Base-by-base conservation (phyloP, 2,329 filamentous ascomycete genomes). In the Exophiala viscosa region DNA sequence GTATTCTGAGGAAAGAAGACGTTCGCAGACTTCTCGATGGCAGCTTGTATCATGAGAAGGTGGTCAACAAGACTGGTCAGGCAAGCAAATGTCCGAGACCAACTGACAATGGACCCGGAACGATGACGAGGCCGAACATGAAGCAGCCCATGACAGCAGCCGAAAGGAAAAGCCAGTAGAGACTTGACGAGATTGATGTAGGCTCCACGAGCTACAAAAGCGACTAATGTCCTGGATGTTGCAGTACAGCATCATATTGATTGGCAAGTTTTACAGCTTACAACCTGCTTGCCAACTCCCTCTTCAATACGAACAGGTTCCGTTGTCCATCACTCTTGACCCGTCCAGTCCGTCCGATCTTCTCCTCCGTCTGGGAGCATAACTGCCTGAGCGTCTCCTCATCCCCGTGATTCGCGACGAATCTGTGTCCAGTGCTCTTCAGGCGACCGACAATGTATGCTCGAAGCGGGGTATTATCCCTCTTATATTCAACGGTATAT, bases 401-500 rank as follows among this genome's bases (percentile, higher is more conserved):
- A 66, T 82, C 76, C 0, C 67, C 78, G 63, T 81, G 73, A 57
- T 84, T 84, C 1, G 81, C 80, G 3, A 84, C 54, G 57, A 84
- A 82, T 0, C 81, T 71, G 48, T 74, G 69, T 1, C 70, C 70
- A 49, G 68, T 75, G 1, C 59, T 62, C 46, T 67, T 73, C 50
- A 85, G 58, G 31, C 78, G 69, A 0, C 81, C 81, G 0, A 84
- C 69, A 2, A 84, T 67, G 62, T 76, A 73, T 1, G 75, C 81
- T 28, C 65, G 64, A 11, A 66, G 49, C 0, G 81, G 79, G 1
- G 62, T 69, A 3, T 78, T 78, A 49, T 78, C 71, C 3, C 81
- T 73, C 20, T 69, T 67, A 61, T 77, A 84, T 45, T 82, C 76
- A 1, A 83, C 77, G 0, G 81, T 84, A 50, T 84, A 85, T 8